Evolutionary conservation across 768 basidiomycete genomes (phyloP).

Genomic region (Filobasidium wieringae): DNA sequence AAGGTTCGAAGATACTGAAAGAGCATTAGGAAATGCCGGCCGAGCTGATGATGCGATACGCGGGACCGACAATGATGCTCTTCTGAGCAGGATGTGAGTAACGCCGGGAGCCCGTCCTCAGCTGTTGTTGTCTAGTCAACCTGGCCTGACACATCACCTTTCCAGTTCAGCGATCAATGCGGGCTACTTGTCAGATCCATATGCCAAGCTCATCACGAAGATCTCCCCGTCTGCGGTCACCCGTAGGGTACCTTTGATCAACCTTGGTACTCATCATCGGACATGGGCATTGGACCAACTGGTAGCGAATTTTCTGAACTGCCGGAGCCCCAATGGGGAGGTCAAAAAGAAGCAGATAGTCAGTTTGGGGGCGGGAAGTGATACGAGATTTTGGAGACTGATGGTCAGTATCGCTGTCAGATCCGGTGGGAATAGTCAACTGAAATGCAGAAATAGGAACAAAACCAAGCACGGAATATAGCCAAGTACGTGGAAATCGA

Average conservation of each 20-base stretch:
- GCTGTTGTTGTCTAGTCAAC: neutral
- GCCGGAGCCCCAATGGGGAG: conserved; percentile 34
- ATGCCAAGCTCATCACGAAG: neutral
- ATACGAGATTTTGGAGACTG: conserved; percentile 88
- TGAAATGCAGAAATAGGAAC: too few species aligned
- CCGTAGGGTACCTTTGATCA: conserved; percentile 68
- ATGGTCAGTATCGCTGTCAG: conserved; percentile 48
- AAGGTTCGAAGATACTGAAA: neutral
- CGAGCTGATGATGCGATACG: conserved; percentile 33
- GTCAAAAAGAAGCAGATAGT: conserved; percentile 65
- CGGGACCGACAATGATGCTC: conserved; percentile 38
- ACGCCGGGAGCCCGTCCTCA: neutral
- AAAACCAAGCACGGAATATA: neutral
- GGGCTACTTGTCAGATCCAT: conserved; percentile 49
- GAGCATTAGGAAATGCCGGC: neutral
- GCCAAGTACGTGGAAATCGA: conserved; percentile 71
- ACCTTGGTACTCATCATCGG: conserved; percentile 83
- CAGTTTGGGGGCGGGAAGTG: conserved; percentile 90
- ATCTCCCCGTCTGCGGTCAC: conserved; percentile 34
- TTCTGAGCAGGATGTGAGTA: conserved; percentile 36
- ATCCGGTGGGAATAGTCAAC: too few species aligned
- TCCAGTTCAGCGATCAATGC: conserved; percentile 63
- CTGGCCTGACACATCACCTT: neutral
- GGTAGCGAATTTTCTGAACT: conserved; percentile 53
- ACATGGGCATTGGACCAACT: conserved; percentile 67